Conservation (phyloP, 2,329 filamentous ascomycete species). For the Phyllosticta ampelicida region DNA sequence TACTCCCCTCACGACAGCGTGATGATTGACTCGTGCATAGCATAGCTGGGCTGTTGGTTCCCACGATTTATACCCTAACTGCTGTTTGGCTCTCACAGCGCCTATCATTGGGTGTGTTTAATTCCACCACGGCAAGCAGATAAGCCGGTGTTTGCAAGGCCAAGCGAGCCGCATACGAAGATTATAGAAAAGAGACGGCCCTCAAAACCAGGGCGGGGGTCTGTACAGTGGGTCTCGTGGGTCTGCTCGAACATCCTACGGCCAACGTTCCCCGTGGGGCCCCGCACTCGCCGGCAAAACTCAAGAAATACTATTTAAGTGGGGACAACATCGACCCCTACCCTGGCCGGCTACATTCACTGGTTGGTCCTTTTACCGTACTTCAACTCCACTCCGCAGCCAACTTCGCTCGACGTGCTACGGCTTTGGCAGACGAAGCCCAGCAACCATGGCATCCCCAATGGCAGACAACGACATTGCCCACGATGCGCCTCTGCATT, state of each 20-base stretch:
- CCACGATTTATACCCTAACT: background rate
- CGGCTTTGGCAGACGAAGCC: background rate
- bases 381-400: background rate
- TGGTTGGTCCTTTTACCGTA: background rate
- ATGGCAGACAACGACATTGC: constrained; percentile 15
- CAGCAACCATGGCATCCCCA: background rate
- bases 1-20: background rate
- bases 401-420: background rate
- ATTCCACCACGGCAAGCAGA: background rate
- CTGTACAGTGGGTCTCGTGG: background rate
- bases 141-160: background rate
- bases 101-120: background rate
- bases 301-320: background rate
- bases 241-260: background rate
- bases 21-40: background rate
- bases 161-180: background rate
- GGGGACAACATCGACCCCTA: background rate
- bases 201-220: background rate
- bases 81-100: background rate
- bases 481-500: constrained; percentile 14
- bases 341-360: background rate
- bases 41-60: background rate
- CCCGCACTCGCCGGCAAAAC: background rate
- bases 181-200: background rate
- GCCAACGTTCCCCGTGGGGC: background rate